These are phyloP conservation scores for Penicillium sp. DNA, from an alignment of 2,329 filamentous ascomycete genomes.

Conservation along the genomic window DNA sequence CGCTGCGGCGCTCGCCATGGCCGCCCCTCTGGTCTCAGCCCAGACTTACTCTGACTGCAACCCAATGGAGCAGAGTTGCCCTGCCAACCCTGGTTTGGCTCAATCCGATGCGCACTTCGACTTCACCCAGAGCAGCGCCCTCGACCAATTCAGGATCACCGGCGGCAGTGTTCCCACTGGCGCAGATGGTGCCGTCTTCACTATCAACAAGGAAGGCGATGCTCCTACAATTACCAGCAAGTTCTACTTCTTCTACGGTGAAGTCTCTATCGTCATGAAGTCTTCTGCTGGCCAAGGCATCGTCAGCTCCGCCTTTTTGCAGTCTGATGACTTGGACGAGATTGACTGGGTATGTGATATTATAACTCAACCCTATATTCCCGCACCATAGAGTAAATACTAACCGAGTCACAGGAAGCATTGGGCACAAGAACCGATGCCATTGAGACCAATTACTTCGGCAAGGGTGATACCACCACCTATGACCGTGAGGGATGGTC, in stretches of 20 bases:
- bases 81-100: constrained; percentile 66
- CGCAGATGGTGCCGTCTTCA: constrained; percentile 73
- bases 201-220: constrained; percentile 71
- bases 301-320: constrained; percentile 84
- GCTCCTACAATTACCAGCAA: constrained; percentile 80
- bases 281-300: constrained; percentile 83
- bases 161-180: constrained; percentile 64
- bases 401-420: constrained; percentile 32
- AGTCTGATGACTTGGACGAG: constrained; percentile 93
- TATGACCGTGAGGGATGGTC: constrained; percentile 86
- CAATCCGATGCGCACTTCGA: constrained; percentile 31
- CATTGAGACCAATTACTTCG: constrained; percentile 88
- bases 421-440: constrained; percentile 35
- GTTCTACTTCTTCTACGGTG: constrained; percentile 98
- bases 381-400: constrained; percentile 51
- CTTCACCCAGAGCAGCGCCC: constrained; percentile 51
- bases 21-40: constrained; percentile 45
- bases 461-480: constrained; percentile 73
- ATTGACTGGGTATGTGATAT: constrained; percentile 89
- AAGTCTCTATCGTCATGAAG: constrained; percentile 79
- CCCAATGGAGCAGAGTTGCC: constrained; percentile 57
- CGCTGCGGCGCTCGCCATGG: constrained; percentile 30
- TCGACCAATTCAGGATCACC: constrained; percentile 61
- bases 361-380: constrained; percentile 32
- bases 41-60: constrained; percentile 77